phyloP scores from a whole-genome alignment of 2,329 filamentous ascomycete species.

The Nemania diffusa region DNA sequence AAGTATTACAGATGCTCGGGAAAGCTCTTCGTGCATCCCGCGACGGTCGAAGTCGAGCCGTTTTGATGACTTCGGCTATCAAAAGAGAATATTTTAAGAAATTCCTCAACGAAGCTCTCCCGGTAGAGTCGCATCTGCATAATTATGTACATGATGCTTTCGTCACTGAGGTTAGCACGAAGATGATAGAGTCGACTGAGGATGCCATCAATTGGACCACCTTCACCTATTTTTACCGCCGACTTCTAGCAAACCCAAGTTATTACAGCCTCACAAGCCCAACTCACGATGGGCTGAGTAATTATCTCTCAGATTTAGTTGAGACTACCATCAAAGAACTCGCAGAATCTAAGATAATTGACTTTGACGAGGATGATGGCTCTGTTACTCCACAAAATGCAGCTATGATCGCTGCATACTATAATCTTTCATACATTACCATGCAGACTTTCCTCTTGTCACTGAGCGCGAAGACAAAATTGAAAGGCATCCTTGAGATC shows the following conservation, averaged over 20 bases:
- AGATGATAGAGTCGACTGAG: conserved; percentile 93
- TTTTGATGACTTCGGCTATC: conserved; percentile 95
- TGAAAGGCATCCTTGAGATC: conserved; percentile 97
- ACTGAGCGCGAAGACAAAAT: conserved; percentile 85
- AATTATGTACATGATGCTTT: conserved; percentile 95
- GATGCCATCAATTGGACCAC: conserved; percentile 99
- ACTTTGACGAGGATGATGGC: conserved; percentile 94
- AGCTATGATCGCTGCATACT: conserved; percentile 98
- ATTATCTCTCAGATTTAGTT: conserved; percentile 92
- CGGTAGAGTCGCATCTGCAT: conserved; percentile 93
- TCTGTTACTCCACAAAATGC: conserved; percentile 89
- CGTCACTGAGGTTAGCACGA: conserved; percentile 95
- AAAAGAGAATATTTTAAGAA: conserved; percentile 99
- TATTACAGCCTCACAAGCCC: conserved; percentile 92
- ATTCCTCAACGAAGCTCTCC: conserved; percentile 94
- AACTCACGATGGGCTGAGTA: conserved; percentile 91
- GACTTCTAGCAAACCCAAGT: conserved; percentile 92
- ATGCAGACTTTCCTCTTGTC: conserved; percentile 99
- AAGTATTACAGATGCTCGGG: conserved; percentile 97
- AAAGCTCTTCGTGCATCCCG: conserved; percentile 83
- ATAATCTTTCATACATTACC: conserved; percentile 98
- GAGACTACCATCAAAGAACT: conserved; percentile 93
- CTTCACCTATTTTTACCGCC: conserved; percentile 97
- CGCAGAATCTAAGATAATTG: conserved; percentile 92
- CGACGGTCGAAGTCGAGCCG: conserved; percentile 85